A percentile compares a stretch with the other conserved stretches of the same genome.
Conservation (phyloP, 495 filamentous ascomycete species). For the Penicillium soppii region DNA sequence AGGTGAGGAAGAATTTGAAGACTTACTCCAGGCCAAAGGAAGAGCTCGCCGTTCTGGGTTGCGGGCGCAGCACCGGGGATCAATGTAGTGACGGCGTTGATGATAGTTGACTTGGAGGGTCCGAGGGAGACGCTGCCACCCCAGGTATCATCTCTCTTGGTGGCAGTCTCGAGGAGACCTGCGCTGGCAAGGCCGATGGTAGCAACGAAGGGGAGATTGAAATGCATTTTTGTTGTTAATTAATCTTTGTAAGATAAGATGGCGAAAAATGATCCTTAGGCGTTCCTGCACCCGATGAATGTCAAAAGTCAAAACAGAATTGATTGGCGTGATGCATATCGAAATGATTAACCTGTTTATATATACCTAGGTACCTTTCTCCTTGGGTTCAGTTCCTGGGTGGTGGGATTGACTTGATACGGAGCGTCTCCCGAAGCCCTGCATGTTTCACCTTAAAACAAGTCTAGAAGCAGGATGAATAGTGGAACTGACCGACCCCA, state of each 20-base stretch:
- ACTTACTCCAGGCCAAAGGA: constrained; percentile 38
- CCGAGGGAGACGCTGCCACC: constrained; percentile 41
- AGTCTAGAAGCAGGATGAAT: background rate
- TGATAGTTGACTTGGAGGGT: constrained; percentile 38
- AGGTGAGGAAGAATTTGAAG: background rate
- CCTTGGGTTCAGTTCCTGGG: background rate
- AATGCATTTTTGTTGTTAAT: constrained; percentile 9
- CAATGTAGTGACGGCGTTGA: constrained; percentile 41
- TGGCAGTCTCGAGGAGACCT: background rate
- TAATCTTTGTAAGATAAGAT: too few species aligned
- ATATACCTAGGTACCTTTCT: background rate
- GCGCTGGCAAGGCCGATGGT: constrained; percentile 8
- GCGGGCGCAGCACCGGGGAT: constrained; percentile 36
- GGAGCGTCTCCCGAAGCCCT: background rate
- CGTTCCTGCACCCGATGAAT: background rate
- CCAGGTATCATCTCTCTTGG: constrained; percentile 34
- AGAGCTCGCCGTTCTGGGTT: constrained; percentile 37
- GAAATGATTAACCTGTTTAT: background rate
- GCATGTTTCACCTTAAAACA: constrained; percentile 12
- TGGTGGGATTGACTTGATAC: background rate
- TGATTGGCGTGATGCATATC: background rate
- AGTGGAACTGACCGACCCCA: constrained; percentile 3
- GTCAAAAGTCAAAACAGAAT: background rate
- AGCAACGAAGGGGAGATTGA: constrained; percentile 2
- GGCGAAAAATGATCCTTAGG: background rate